Percentiles rank a stretch among this genome's conserved stretches.
phyloP scores from a whole-genome alignment of 2,329 filamentous ascomycete genomes.

The Diaporthe ampelina region DNA sequence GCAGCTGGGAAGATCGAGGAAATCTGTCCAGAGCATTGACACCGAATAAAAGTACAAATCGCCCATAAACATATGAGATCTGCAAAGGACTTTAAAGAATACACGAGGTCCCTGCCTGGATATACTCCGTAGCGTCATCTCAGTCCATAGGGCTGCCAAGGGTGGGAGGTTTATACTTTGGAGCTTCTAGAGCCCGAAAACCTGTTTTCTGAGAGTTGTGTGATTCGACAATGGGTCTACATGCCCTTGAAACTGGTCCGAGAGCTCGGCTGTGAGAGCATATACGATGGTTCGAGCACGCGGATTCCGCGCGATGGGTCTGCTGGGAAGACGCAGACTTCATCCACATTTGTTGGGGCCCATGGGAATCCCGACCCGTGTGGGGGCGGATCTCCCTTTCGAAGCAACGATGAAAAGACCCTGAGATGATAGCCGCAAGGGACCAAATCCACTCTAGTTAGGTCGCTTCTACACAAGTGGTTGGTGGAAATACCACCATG shows the following conservation, averaged over 20 bases:
- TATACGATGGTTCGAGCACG: not conserved
- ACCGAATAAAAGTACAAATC: not conserved
- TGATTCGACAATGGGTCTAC: not conserved
- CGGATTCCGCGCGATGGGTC: not conserved
- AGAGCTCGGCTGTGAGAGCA: not conserved
- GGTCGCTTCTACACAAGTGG: not conserved
- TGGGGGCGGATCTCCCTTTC: not conserved
- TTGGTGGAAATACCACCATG: not conserved
- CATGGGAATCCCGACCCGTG: not conserved
- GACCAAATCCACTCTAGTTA: not conserved
- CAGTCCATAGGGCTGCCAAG: constrained; percentile 7
- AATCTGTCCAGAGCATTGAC: not conserved
- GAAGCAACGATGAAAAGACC: not conserved
- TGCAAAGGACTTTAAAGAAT: not conserved
- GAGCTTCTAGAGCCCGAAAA: not conserved
- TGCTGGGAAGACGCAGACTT: not conserved
- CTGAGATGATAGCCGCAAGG: not conserved
- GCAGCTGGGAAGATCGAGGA: not conserved
- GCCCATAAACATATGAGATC: not conserved
- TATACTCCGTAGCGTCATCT: not conserved
- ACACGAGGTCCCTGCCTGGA: not conserved
- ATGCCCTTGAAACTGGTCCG: not conserved
- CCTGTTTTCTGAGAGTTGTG: not conserved
- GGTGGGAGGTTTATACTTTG: not conserved
- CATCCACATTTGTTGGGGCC: not conserved